Evolutionary conservation across 2,329 filamentous ascomycete genomes (phyloP), one percentile per base, ranked within the genome.

Genomic region (Ophiostoma ips): DNA sequence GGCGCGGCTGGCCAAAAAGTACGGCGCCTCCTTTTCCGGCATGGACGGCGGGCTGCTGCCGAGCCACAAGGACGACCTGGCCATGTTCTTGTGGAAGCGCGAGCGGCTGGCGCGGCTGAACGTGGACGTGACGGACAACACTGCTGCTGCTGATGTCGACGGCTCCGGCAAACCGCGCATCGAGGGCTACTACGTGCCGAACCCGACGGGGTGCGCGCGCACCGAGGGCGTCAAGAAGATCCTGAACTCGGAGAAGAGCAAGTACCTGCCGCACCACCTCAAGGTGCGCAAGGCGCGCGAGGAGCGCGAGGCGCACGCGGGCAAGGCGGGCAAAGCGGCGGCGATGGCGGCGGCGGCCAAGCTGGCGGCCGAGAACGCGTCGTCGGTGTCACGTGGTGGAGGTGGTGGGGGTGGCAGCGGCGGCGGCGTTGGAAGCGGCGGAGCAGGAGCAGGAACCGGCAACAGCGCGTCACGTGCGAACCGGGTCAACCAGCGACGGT

Each of bases 161-260:
- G 58, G 59, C n/a, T n/a, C n/a, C 34, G 24, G 34, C 12, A 50
- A 41, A n/a, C 56, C 57, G 5, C 52, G 53, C n/a, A 80, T 82
- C 41, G 71, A 73, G 31, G 79, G 78, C 18, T 82, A 82, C 59
- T 96, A 95, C 61, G 86, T 95, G 37, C 80, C 86, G 0, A 98
- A 95, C 57, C 55, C 74, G 0, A 87, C 87, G 10, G 92, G 92
- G 33, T 85, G 81, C 58, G 92, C 92, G 51, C 79, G 92, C 51
- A 95, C 92, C 0, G 89, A 98, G 68, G 89, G 88, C 28, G 81
- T 88, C 60, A 90, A 94, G 71, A 94, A 90, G 71, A 96, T 98
- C 51, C 76, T 94, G 55, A 94, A 98, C 64, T 87, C 87, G 0
- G 92, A 98, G 64, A 98, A 98, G 70, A 95, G 89, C 28, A 95